Evolutionary conservation across 345 rosid species (phyloP).

Genomic region (Eucalyptus camaldulensis): DNA sequence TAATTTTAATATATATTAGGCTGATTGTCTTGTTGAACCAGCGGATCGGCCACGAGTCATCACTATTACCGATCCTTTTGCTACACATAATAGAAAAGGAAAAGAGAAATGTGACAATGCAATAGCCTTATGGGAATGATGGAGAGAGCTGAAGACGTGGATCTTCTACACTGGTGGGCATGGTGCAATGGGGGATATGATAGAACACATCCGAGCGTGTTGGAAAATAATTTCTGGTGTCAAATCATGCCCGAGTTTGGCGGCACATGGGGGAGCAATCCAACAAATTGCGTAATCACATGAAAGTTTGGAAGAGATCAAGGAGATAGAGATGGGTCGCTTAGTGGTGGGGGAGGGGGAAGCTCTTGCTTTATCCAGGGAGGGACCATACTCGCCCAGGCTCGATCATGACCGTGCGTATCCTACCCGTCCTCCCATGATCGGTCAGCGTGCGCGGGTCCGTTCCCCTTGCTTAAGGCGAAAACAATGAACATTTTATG

Average conservation of each 20-base stretch:
- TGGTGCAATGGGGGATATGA: neutral
- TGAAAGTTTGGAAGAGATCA: neutral
- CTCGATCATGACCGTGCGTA: too few species aligned
- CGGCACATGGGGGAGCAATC: neutral
- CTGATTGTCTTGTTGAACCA: too few species aligned
- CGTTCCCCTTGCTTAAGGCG: too few species aligned
- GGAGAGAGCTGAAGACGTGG: too few species aligned
- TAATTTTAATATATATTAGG: too few species aligned
- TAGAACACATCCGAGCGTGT: neutral
- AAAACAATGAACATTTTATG: too few species aligned
- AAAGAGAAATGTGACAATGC: neutral
- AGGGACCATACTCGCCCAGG: too few species aligned
- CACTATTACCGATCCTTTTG: neutral
- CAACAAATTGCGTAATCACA: neutral
- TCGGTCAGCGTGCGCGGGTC: too few species aligned
- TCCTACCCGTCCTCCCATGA: too few species aligned
- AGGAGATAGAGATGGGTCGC: neutral
- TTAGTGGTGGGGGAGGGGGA: neutral
- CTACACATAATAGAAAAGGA: neutral
- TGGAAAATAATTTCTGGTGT: neutral
- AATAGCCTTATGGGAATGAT: neutral
- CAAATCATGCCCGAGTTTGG: neutral
- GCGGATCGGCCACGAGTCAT: neutral
- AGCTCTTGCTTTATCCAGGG: too few species aligned
- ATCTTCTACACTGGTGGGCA: too few species aligned